phyloP scores from a whole-genome alignment of 2,329 filamentous ascomycete species.

The Aureobasidium leucospermi region DNA sequence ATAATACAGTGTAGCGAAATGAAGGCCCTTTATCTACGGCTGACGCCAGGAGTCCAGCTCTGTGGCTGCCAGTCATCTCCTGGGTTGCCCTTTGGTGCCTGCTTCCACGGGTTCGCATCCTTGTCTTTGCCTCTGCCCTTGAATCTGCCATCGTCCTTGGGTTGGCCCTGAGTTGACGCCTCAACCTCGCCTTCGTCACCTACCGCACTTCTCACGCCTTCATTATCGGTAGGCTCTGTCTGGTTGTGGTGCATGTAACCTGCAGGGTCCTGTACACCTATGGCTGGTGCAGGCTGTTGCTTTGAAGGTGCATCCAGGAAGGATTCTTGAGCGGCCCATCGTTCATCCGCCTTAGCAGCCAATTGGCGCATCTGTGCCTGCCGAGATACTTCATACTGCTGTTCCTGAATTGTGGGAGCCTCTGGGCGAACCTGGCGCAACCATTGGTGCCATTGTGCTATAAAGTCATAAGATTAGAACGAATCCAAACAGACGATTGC shows the following conservation, averaged over 20 bases:
- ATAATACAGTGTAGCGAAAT: conserved; percentile 4
- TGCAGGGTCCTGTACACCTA: conserved; percentile 36
- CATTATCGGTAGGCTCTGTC: conserved; percentile 24
- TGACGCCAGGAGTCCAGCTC: conserved; percentile 37
- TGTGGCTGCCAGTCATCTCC: conserved; percentile 42
- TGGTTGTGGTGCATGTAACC: conserved; percentile 30
- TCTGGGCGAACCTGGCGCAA: conserved; percentile 53
- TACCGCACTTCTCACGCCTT: conserved; percentile 27
- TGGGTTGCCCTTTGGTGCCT: conserved; percentile 29
- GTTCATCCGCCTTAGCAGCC: conserved; percentile 51
- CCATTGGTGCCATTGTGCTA: conserved; percentile 63
- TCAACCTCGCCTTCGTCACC: conserved; percentile 27
- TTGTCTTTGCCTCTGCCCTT: conserved; percentile 23
- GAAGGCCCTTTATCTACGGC: conserved; percentile 22
- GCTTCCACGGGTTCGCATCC: conserved; percentile 35
- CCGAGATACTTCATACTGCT: conserved; percentile 49
- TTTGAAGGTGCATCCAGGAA: conserved; percentile 50
- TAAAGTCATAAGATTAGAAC: conserved; percentile 1
- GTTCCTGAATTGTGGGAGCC: conserved; percentile 52
- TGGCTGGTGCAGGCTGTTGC: conserved; percentile 40
- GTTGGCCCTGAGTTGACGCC: conserved; percentile 20
- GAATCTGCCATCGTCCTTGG: conserved; percentile 26
- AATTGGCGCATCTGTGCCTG: conserved; percentile 53
- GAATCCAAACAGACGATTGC: not conserved
- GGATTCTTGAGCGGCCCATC: conserved; percentile 54